These are phyloP conservation scores for Ensete ventricosum DNA, from an alignment of 176 grass and related monocot genomes.

Conservation along the genomic window DNA sequence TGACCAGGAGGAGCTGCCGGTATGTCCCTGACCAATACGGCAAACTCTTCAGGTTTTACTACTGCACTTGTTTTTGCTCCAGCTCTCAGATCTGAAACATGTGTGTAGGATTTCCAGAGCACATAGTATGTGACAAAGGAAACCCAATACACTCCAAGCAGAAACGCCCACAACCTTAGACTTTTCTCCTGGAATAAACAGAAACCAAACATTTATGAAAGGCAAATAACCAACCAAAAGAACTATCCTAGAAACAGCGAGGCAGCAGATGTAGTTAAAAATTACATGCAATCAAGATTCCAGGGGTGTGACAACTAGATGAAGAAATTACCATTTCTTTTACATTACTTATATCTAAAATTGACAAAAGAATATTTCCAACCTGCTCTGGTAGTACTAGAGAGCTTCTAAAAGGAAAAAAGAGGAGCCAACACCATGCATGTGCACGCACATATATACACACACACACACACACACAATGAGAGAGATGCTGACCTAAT, in stretches of 20 bases:
- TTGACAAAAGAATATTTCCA: no score
- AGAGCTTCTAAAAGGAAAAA: no score
- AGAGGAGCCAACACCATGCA: no score
- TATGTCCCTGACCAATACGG: conserved; percentile 70
- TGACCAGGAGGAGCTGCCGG: conserved; percentile 37
- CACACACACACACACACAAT: neutral
- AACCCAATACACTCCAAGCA: conserved; percentile 66
- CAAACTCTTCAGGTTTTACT: conserved; percentile 75
- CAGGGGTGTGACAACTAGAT: no score
- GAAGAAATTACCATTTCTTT: no score
- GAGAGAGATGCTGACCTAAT: neutral
- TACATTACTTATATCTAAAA: no score
- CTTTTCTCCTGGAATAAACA: conserved; percentile 22
- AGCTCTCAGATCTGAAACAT: conserved; percentile 66
- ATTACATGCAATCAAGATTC: neutral
- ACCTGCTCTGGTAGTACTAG: no score
- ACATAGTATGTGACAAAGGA: conserved; percentile 80
- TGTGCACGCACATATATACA: neutral
- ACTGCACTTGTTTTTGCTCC: conserved; percentile 43
- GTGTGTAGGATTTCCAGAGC: conserved; percentile 86
- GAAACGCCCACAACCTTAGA: conserved; percentile 70
- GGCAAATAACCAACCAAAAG: neutral
- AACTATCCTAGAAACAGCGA: neutral
- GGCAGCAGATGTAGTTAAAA: neutral
- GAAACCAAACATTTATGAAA: neutral